Percentiles rank a stretch among this genome's conserved stretches.
phyloP scores from a whole-genome alignment of 306 rosid species.

The Cicer pinnatifidum region DNA sequence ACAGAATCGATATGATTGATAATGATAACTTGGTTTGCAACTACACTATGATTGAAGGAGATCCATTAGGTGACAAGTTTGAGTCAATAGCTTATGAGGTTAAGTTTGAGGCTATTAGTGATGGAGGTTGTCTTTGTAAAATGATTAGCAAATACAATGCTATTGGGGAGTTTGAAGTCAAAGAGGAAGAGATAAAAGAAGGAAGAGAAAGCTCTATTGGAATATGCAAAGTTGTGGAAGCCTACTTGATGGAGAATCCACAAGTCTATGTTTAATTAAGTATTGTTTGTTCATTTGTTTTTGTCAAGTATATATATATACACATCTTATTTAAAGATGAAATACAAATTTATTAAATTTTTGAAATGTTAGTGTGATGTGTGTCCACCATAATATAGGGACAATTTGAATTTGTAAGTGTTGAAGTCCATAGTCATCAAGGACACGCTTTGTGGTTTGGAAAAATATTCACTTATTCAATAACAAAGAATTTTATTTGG shows the following conservation, averaged over 20 bases:
- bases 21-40: conserved; percentile 61
- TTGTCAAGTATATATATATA: neutral
- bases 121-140: conserved; percentile 66
- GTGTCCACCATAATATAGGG: conserved; percentile 21
- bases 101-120: conserved; percentile 66
- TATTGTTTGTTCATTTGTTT: conserved; percentile 15
- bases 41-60: conserved; percentile 80
- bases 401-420: conserved; percentile 20
- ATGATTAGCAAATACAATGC: conserved; percentile 65
- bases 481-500: too few species aligned
- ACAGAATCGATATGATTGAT: conserved; percentile 67
- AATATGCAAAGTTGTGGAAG: conserved; percentile 66
- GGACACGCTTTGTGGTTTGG: conserved; percentile 26
- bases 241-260: conserved; percentile 71
- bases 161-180: conserved; percentile 53
- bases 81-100: conserved; percentile 70
- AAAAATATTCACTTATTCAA: neutral
- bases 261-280: conserved; percentile 57
- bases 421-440: conserved; percentile 30
- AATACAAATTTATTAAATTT: conserved; percentile 39
- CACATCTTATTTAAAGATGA: conserved; percentile 7
- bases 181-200: conserved; percentile 65
- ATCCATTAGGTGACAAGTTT: conserved; percentile 69
- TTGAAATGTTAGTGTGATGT: conserved; percentile 21
- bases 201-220: conserved; percentile 76